Conservation (phyloP, 257 asterid genomes). For the Lavandula angustifolia region DNA sequence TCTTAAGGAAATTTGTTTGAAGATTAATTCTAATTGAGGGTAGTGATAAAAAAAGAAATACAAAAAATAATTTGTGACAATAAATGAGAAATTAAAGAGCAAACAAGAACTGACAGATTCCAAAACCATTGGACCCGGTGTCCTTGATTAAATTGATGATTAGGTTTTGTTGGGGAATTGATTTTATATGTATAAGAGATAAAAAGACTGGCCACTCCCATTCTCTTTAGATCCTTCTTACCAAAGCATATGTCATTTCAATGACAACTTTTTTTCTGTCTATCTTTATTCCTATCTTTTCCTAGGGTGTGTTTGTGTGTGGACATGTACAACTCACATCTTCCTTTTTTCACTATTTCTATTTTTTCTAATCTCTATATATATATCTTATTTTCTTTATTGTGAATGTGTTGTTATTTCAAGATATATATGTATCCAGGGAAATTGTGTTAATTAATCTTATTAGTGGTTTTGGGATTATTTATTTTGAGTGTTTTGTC, state of each 20-base stretch:
- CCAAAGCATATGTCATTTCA: constrained; percentile 46
- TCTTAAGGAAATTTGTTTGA: no score
- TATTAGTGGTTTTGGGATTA: constrained; percentile 1
- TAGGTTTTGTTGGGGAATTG: no score
- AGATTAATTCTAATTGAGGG: no score
- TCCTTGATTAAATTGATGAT: no score
- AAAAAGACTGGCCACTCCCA: not conserved
- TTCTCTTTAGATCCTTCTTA: constrained; percentile 36
- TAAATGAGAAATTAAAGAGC: no score
- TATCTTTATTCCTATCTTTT: constrained; percentile 38
- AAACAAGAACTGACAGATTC: no score
- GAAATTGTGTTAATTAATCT: constrained; percentile 15
- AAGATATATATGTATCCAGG: constrained; percentile 22
- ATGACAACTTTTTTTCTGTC: constrained; percentile 29
- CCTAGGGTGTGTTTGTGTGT: constrained; percentile 26
- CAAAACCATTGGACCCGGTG: no score
- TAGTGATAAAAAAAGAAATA: no score
- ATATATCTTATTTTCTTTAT: constrained; percentile 3
- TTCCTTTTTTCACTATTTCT: constrained; percentile 39
- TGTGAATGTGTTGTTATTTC: constrained; percentile 22
- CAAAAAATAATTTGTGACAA: no score
- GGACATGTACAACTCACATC: constrained; percentile 33
- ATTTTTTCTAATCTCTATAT: no score
- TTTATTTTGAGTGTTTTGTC: constrained; percentile 37
- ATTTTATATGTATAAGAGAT: not conserved